Percentiles rank a stretch among this genome's conserved stretches.
These are phyloP conservation scores for Lecanosticta acicola DNA, from an alignment of 2,329 filamentous ascomycete species.

Conservation along the genomic window DNA sequence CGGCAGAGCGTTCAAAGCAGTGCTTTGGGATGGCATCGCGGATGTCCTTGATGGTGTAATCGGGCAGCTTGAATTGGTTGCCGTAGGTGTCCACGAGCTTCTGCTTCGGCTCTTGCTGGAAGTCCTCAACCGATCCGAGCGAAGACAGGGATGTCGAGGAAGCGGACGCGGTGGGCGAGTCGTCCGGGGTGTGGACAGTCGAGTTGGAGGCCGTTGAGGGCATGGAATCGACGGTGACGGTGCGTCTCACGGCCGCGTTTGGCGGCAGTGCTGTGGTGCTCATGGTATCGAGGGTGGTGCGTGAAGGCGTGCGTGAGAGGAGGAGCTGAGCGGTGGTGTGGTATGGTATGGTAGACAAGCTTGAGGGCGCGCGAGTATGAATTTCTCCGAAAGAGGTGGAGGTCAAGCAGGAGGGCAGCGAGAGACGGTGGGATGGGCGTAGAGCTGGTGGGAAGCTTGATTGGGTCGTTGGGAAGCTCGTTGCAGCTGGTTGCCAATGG, in stretches of 20 bases:
- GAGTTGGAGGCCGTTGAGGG: conserved; percentile 52
- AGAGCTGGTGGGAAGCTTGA: background rate
- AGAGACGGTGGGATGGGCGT: background rate
- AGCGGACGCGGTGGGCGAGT: conserved; percentile 58
- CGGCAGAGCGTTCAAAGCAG: conserved; percentile 84
- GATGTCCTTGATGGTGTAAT: conserved; percentile 97
- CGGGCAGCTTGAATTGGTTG: conserved; percentile 86
- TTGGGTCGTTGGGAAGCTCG: background rate
- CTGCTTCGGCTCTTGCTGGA: conserved; percentile 41
- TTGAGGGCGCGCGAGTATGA: no score
- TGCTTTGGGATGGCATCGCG: conserved; percentile 95
- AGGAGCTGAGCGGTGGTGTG: no score
- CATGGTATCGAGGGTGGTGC: conserved; percentile 27
- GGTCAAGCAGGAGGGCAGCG: no score
- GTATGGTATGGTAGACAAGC: no score
- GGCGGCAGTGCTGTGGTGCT: conserved; percentile 52
- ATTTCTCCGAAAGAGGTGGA: background rate
- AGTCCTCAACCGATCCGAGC: conserved; percentile 61
- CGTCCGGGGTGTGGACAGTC: conserved; percentile 50
- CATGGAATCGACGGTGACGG: conserved; percentile 46
- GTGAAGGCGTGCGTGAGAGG: background rate
- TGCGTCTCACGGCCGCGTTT: conserved; percentile 38
- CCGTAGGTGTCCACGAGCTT: conserved; percentile 86
- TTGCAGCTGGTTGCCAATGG: background rate
- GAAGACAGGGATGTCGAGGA: conserved; percentile 93